Evolutionary conservation across 2,329 filamentous ascomycete species (phyloP).

Genomic region (Daldinia sp.): DNA sequence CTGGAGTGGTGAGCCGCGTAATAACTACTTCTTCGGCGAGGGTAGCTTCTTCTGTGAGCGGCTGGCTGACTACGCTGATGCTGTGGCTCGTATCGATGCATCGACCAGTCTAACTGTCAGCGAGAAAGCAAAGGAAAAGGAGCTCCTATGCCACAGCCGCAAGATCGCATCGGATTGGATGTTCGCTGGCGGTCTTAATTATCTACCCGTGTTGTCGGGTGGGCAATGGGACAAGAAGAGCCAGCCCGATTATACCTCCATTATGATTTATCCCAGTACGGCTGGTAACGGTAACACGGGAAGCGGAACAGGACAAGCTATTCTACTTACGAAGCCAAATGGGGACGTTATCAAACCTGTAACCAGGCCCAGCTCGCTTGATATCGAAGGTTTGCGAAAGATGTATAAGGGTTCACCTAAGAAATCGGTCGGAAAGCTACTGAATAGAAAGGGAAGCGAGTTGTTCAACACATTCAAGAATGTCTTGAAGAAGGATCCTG

Average conservation of each 20-base stretch:
- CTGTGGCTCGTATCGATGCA: background rate
- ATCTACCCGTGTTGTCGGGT: background rate
- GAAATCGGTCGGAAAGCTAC: background rate
- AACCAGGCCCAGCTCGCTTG: background rate
- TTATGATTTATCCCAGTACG: background rate
- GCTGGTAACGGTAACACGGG: background rate
- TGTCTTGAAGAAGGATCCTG: background rate
- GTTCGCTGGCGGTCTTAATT: background rate
- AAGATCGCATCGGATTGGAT: background rate
- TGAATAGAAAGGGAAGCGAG: background rate
- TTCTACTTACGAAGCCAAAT: background rate
- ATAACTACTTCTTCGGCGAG: background rate
- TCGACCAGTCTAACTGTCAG: background rate
- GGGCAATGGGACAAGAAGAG: background rate
- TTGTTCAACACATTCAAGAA: background rate
- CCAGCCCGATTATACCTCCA: background rate
- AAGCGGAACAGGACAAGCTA: background rate
- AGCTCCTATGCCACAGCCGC: background rate
- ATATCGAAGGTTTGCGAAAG: background rate
- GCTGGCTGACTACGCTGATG: background rate
- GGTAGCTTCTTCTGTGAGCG: background rate
- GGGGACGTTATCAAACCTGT: background rate
- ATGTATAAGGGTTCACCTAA: background rate
- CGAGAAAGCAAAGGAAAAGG: background rate
- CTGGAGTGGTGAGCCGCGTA: background rate